Evolutionary conservation across 1,139 yeast species (phyloP), one percentile per base, ranked within the genome.

Genomic region (Tardiomyces blankii): DNA sequence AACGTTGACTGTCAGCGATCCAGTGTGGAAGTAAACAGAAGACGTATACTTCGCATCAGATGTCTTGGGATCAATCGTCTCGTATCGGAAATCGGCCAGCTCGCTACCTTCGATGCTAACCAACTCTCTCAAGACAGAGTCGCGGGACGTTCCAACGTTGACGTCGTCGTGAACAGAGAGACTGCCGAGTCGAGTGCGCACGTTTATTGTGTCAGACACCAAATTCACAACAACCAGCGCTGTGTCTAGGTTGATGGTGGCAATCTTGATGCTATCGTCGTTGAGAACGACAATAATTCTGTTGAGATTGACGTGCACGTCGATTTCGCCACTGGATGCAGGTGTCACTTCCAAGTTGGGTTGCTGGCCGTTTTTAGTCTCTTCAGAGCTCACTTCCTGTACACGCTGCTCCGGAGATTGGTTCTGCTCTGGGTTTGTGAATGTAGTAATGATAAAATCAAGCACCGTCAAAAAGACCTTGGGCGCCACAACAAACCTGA

Each of bases 371-470:
- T 21, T 23, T 12, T 42, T 43, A 5, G 25, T 21, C 7, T 4
- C 25, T 21, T 6, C 48, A 30, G 16, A 33, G 23, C 12, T 13
- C 12, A 12, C 12, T 12, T 28, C 32, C 32, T 28, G n/a, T 13
- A 12, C 32, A 4, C n/a, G 12, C 14, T 3, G 4, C 13, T 28
- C 32, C 32, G 13, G n/a, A 28, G 14, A 13, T 11, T 4, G 4
- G 32, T 13, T 13, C 13, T 28, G 32, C n/a, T 13, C 14, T 6
- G 32, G n/a, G 13, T 28, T 28, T 1, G 96, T 83, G 60, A 91
- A 91, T 0, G 97, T 91, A 42, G 89, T 85, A 58, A 89, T 70
- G 2, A 83, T 70, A 60, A 82, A 93, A 62, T 88, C 93, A 52
- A 91, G 66, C 14, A 91, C 67, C 2, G 95, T 82, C 53, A 91